These are phyloP conservation scores for Lycium ferocissimum DNA, from an alignment of 257 asterid genomes.

Conservation along the genomic window DNA sequence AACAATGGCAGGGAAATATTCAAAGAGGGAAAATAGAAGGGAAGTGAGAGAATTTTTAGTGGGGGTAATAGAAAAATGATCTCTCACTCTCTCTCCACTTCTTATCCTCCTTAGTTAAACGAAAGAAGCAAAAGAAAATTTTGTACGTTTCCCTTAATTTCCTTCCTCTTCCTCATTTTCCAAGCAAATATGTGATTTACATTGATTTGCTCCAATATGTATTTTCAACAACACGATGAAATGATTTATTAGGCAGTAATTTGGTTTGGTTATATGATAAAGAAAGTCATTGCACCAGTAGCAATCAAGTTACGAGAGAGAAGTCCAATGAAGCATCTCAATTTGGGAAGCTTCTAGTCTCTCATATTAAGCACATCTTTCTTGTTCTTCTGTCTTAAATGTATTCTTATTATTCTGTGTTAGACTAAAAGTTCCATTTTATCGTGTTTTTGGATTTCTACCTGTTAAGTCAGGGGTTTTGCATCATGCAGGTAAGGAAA, in stretches of 20 bases:
- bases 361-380: background rate
- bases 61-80: background rate
- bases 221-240: background rate
- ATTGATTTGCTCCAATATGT: constrained; percentile 13
- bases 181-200: background rate
- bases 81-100: background rate
- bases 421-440: background rate
- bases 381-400: constrained; percentile 14
- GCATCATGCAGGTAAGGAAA: constrained; percentile 12
- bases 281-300: constrained; percentile 14
- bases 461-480: background rate
- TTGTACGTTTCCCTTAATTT: background rate
- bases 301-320: background rate
- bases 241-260: constrained; percentile 17
- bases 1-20: background rate
- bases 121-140: background rate
- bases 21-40: background rate
- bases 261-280: background rate
- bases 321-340: constrained; percentile 13
- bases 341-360: constrained; percentile 6
- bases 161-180: constrained; percentile 18
- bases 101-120: background rate
- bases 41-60: constrained; percentile 5
- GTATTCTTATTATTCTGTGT: constrained; percentile 36
- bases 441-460: background rate